These are phyloP conservation scores for Huntiella decipiens DNA, from an alignment of 2,329 filamentous ascomycete species.

Conservation along the genomic window DNA sequence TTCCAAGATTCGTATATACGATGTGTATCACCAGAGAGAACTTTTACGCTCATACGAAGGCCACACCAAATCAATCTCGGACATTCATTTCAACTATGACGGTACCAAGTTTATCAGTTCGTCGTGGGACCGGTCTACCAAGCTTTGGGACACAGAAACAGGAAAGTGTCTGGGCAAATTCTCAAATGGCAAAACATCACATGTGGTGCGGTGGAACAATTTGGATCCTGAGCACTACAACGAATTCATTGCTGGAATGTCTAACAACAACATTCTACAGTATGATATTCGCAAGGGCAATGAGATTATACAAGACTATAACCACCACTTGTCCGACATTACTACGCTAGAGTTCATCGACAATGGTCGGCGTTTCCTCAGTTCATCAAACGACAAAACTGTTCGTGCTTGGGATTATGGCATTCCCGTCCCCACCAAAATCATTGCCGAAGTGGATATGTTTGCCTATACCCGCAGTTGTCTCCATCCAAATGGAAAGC, in stretches of 20 bases:
- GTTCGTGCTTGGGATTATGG: conserved; percentile 96
- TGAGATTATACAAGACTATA: conserved; percentile 87
- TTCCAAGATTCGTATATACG: conserved; percentile 80
- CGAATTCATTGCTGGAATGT: conserved; percentile 93
- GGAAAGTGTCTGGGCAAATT: conserved; percentile 76
- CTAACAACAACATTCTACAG: conserved; percentile 96
- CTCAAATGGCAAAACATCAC: conserved; percentile 84
- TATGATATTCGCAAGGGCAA: conserved; percentile 67
- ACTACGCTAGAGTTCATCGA: conserved; percentile 97
- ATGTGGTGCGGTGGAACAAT: conserved; percentile 91
- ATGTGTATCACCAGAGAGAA: conserved; percentile 78
- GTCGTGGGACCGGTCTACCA: conserved; percentile 89
- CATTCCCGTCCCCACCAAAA: conserved; percentile 95
- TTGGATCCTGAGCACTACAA: conserved; percentile 56
- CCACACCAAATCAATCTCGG: conserved; percentile 76
- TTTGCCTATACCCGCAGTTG: conserved; percentile 80
- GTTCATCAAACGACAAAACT: conserved; percentile 91
- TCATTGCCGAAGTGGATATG: conserved; percentile 95
- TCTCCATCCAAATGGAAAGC: conserved; percentile 76
- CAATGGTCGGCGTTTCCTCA: conserved; percentile 86
- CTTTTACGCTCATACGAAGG: conserved; percentile 81
- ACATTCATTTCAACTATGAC: conserved; percentile 66
- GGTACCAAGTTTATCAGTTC: conserved; percentile 78
- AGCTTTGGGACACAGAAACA: conserved; percentile 95
- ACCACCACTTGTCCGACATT: conserved; percentile 92